Base-by-base conservation (phyloP, 148 eudicot species). In the Amaranthus cruentus region DNA sequence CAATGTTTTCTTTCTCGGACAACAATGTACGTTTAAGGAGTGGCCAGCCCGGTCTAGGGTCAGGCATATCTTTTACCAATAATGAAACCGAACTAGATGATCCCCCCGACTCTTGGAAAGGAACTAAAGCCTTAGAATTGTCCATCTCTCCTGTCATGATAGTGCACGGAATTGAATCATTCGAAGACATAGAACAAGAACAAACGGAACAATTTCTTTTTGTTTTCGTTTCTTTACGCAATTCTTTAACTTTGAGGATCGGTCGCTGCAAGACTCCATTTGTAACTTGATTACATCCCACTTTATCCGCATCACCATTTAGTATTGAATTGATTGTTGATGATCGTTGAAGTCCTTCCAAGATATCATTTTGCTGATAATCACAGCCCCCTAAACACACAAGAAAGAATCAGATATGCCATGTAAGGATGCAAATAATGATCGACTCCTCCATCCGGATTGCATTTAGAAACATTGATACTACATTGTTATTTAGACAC, bases 11-110 rank as follows among this genome's bases (percentile, higher is more conserved):
- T 57, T 71, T 55, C 66, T 72, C 77, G 6, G 88, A 80, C 50
- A 79, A 76, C 55, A 85, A 38, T 49, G 79, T 71, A 62, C 82
- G 87, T 14, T 85, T 80, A 69, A 89, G 88, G 28, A 91, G 85
- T 61, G 96, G 86, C 96, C 97, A 91, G 75, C 95, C 88, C 44
- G 91, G 85, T 80, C 80, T 87, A 46, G 67, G 75, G 65, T 85
- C 91, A 4, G 90, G 89, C 51, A 76, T 65, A 65, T 81, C 84
- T 69, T 76, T 83, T 53, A 76, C 75, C 75, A 82, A 69, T 56
- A 81, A 60, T 47, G 88, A 83, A 47, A 75, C 51, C 8, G 87
- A 81, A 50, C 77, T 81, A 46, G 84, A 83, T 69, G 74, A 75
- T 47, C 55, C 75, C 80, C 73, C 85, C 51, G 47, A 62, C 66